Percentiles rank a stretch among this genome's conserved stretches.
phyloP scores from a whole-genome alignment of 441 rosid genomes.

The Populus hybrid region DNA sequence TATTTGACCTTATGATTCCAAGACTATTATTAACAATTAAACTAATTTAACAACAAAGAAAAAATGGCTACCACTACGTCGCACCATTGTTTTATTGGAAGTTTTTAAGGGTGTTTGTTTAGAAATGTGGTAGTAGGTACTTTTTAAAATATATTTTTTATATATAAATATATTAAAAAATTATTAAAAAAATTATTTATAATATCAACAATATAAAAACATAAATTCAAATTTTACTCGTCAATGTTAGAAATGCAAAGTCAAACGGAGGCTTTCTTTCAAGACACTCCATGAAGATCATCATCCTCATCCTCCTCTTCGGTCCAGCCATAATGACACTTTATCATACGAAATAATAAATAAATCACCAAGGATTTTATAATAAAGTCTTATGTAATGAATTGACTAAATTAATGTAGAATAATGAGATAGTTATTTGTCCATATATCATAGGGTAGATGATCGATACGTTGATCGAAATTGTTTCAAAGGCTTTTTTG shows the following conservation, averaged over 20 bases:
- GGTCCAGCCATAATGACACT: not conserved
- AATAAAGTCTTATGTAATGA: not conserved
- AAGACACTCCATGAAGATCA: not conserved
- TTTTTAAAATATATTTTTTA: too few relatives aligned
- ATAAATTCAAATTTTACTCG: too few relatives aligned
- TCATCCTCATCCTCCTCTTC: not conserved
- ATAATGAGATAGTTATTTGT: not conserved
- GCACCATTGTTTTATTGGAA: not conserved
- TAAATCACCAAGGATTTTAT: not conserved
- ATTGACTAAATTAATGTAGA: not conserved
- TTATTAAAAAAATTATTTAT: too few relatives aligned
- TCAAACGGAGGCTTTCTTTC: not conserved
- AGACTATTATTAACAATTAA: too few relatives aligned
- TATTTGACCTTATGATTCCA: not conserved
- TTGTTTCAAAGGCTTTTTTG: too few relatives aligned
- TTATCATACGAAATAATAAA: not conserved
- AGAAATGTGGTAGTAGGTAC: rapidly evolving
- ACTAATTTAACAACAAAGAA: too few relatives aligned
- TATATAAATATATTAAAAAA: too few relatives aligned
- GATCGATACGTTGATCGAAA: too few relatives aligned
- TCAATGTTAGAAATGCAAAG: too few relatives aligned
- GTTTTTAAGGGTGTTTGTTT: too few relatives aligned
- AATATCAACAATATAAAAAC: too few relatives aligned
- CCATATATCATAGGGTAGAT: not conserved
- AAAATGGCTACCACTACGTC: not conserved